Percentiles rank a stretch among this genome's conserved stretches.
Evolutionary conservation across 495 filamentous ascomycete species (phyloP).

Genomic region (Daldinia bambusicola): DNA sequence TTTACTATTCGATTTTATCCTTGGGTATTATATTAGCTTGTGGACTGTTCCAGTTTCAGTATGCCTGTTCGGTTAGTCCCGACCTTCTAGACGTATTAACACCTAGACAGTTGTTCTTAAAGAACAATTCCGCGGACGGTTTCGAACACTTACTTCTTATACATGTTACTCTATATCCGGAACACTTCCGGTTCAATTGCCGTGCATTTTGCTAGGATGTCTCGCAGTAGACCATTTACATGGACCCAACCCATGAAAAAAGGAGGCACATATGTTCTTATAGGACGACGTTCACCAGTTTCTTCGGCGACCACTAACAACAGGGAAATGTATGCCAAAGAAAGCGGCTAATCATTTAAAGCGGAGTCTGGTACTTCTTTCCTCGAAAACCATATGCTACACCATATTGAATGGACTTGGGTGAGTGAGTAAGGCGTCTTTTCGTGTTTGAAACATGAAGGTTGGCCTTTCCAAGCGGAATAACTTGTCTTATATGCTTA

Average conservation of each 20-base stretch:
- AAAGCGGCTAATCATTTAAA: conserved; percentile 20
- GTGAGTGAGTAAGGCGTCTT: no score
- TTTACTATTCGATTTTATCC: neutral
- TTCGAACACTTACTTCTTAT: neutral
- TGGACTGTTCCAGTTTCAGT: neutral
- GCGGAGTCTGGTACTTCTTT: accelerated
- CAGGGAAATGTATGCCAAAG: conserved; percentile 17
- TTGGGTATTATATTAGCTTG: neutral
- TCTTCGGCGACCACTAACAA: no score
- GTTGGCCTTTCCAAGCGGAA: no score
- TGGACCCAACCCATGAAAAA: neutral
- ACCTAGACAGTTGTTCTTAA: neutral
- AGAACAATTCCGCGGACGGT: neutral
- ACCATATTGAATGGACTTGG: no score
- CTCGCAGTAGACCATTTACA: neutral
- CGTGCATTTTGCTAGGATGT: conserved; percentile 6
- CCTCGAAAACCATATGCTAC: neutral
- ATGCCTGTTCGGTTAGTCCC: neutral
- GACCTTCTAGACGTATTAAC: neutral
- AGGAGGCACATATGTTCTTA: neutral
- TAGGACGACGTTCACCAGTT: neutral
- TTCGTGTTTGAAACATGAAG: no score
- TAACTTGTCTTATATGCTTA: no score
- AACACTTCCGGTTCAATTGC: neutral
- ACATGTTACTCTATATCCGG: neutral